phyloP scores from a whole-genome alignment of 2,329 filamentous ascomycete genomes.

The Hypoxylon sp. region DNA sequence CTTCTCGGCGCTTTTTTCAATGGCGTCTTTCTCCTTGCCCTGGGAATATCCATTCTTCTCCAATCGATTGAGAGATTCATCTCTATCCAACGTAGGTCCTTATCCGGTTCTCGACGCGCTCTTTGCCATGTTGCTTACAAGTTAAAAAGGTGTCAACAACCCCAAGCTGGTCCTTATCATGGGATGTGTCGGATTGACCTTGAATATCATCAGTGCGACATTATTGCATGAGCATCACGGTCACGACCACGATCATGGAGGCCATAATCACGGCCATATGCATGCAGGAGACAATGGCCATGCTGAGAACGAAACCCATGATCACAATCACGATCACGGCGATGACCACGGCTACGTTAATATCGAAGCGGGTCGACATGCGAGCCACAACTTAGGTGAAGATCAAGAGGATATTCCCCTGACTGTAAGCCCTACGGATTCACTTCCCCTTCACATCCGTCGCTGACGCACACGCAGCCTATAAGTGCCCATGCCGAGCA shows the following conservation, averaged over 20 bases:
- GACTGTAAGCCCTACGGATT: conserved; percentile 41
- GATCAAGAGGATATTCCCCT: conserved; percentile 44
- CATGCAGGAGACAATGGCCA: conserved; percentile 12
- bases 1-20: conserved; percentile 85
- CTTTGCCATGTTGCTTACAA: conserved; percentile 19
- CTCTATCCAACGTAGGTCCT: conserved; percentile 62
- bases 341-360: conserved; percentile 48
- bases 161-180: conserved; percentile 76
- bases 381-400: conserved; percentile 36
- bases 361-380: conserved; percentile 45
- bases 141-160: conserved; percentile 67
- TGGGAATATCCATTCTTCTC: conserved; percentile 78
- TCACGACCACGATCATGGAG: conserved; percentile 49
- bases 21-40: conserved; percentile 77
- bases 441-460: background rate
- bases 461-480: conserved; percentile 42
- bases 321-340: conserved; percentile 43
- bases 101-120: background rate
- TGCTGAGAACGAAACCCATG: conserved; percentile 32
- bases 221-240: conserved; percentile 71
- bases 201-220: conserved; percentile 75
- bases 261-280: conserved; percentile 34
- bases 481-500: conserved; percentile 61
- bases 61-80: conserved; percentile 80
- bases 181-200: conserved; percentile 72